Conservation (phyloP, 352 stramenopile species). For the Globisporangium echinulatum region DNA sequence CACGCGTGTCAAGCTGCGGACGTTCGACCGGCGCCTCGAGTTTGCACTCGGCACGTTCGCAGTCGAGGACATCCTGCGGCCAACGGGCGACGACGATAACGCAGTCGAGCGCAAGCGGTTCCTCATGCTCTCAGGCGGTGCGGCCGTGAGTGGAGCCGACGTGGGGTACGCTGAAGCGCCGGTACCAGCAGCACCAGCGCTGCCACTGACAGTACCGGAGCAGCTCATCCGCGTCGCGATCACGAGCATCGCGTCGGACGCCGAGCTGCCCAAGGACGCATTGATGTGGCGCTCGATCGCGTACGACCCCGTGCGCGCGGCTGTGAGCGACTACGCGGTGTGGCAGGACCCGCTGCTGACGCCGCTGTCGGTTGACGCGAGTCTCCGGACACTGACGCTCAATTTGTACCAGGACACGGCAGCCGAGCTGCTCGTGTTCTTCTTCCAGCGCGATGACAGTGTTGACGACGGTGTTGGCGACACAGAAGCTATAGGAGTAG, state of each 20-base stretch:
- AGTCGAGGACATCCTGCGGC: constrained; percentile 53
- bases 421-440: constrained; percentile 71
- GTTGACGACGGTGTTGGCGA: too few relatives aligned
- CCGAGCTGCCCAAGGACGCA: constrained; percentile 51
- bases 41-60: constrained; percentile 70
- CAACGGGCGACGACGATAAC: background rate
- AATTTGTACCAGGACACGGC: constrained; percentile 78
- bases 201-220: constrained; percentile 4
- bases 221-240: constrained; percentile 69
- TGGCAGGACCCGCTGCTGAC: constrained; percentile 75
- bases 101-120: constrained; percentile 28
- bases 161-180: constrained; percentile 3
- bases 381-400: constrained; percentile 60
- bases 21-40: constrained; percentile 60
- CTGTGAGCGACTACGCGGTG: constrained; percentile 33
- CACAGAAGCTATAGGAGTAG: too few relatives aligned
- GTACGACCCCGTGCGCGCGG: constrained; percentile 25
- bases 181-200: background rate
- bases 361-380: constrained; percentile 60
- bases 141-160: background rate
- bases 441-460: constrained; percentile 36
- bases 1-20: constrained; percentile 52
- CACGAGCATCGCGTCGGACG: constrained; percentile 60
- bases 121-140: constrained; percentile 59
- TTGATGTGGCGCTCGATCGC: constrained; percentile 37